Conservation (phyloP, 73 alveolate species). For the Paramecium tetraurelia region DNA sequence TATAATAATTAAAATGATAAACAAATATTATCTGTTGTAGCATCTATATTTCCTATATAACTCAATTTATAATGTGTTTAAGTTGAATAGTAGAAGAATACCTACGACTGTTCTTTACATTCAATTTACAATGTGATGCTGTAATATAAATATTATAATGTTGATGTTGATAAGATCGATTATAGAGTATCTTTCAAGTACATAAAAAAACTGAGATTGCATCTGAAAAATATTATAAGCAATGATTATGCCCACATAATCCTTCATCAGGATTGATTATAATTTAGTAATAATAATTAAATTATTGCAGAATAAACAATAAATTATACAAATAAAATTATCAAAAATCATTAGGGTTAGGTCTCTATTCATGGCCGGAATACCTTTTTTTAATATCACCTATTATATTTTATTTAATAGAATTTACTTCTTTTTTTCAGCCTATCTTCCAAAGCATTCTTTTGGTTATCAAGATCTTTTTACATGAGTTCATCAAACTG, state of each 20-base stretch:
- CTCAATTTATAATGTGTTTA: background rate
- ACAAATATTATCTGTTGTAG: background rate
- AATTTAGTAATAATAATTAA: background rate
- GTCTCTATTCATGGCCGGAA: conserved; percentile 7
- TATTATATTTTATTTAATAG: background rate
- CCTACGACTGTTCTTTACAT: background rate
- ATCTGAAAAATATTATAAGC: background rate
- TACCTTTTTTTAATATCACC: background rate
- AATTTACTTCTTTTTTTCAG: background rate
- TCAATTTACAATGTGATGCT: background rate
- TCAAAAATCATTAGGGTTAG: background rate
- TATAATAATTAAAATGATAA: background rate
- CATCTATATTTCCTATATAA: background rate
- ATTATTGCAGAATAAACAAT: background rate
- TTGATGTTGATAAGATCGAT: background rate
- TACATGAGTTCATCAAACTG: background rate
- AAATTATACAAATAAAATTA: background rate
- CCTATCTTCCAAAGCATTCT: conserved; percentile 6
- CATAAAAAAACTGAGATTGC: background rate
- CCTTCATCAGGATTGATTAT: background rate
- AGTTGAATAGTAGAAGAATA: background rate
- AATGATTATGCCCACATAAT: background rate
- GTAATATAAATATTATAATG: background rate
- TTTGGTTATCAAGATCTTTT: background rate
- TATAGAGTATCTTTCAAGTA: background rate